Base-by-base conservation (phyloP, 1,284 basidiomycete species). In the Crucibulum cyathiforme region DNA sequence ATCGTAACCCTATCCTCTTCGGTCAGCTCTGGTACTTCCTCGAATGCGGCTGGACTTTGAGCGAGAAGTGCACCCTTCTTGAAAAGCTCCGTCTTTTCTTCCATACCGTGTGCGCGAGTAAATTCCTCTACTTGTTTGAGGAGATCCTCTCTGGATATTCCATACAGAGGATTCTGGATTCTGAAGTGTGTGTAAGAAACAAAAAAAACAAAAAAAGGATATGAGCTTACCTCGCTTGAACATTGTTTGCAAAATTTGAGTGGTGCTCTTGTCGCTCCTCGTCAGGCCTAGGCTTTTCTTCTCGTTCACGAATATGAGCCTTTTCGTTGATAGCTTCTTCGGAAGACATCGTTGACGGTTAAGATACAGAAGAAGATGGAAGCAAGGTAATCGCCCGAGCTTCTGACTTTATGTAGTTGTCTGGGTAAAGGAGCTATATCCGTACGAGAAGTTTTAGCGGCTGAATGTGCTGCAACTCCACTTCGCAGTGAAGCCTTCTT, bases 41-140 rank as follows among this genome's bases (percentile, higher is more conserved):
- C 84, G 63, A 86, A 90, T 9, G 79, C 72, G 10, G 73, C 72
- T 0, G 83, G 84, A 50, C 82, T 79, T 61, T 87, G 86, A 1
- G 89, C 88, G 39, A 90, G 75, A 2, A 90, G 72, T 1, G 88
- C 88, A 15, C 82, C 89, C 62, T 83, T 83, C 62, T 75, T 71
- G 56, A 89, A 81, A 6, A 82, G 57, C 5, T 78, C 75, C 9
- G 75, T 59, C 24, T 83, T 77, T 41, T 87, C 82, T 15, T 75
- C 73, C 51, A 87, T 69, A 12, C 77, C 81, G 54, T 82, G 75
- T 58, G 84, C 79, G 17, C 70, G 67, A 17, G 81, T 78, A 60
- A 83, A 88, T 12, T 68, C 64, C 38, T 83, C 80, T 34, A 84
- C 85, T 62, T 82, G 78, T 10, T 69, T 62, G 43, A 82, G 59